These are phyloP conservation scores for Ascosphaera acerosa DNA, from an alignment of 2,329 filamentous ascomycete species.

Conservation along the genomic window DNA sequence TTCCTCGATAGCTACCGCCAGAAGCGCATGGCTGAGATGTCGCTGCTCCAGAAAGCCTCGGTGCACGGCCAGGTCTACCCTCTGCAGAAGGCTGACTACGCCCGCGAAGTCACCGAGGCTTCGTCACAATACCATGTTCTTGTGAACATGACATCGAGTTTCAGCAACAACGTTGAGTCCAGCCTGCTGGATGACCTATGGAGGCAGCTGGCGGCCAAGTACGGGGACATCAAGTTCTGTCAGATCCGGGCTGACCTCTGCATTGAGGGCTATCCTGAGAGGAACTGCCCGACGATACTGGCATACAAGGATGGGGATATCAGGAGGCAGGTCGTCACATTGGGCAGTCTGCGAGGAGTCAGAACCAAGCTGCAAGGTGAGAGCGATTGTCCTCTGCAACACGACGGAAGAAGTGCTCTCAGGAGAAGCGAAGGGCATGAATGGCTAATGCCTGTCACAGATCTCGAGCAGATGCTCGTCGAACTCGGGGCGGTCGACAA, in stretches of 20 bases:
- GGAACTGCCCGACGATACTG: constrained; percentile 80
- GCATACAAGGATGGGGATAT: constrained; percentile 88
- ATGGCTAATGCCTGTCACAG: constrained; percentile 16
- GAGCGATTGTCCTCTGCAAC: too few relatives aligned
- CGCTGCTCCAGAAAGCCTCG: constrained; percentile 45
- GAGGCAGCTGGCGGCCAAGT: constrained; percentile 59
- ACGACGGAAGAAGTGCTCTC: too few relatives aligned
- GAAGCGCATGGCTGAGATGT: constrained; percentile 66
- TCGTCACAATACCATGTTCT: constrained; percentile 42
- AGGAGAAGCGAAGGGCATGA: too few relatives aligned
- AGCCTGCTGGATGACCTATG: constrained; percentile 63
- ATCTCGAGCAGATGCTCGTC: constrained; percentile 59
- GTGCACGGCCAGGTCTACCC: constrained; percentile 81
- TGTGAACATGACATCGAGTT: constrained; percentile 57
- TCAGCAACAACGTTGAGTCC: constrained; percentile 64
- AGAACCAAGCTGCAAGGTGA: constrained; percentile 36
- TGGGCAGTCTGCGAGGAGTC: constrained; percentile 51
- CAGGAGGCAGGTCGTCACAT: constrained; percentile 69
- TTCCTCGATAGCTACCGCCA: constrained; percentile 70
- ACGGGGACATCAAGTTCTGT: constrained; percentile 91
- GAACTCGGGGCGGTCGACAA: constrained; percentile 56
- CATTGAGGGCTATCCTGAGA: constrained; percentile 88
- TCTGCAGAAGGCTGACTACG: constrained; percentile 82
- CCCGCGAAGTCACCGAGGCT: constrained; percentile 72
- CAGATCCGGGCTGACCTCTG: constrained; percentile 81